phyloP scores from a whole-genome alignment of 176 grass and related monocot genomes.

The Oryza brachyantha region DNA sequence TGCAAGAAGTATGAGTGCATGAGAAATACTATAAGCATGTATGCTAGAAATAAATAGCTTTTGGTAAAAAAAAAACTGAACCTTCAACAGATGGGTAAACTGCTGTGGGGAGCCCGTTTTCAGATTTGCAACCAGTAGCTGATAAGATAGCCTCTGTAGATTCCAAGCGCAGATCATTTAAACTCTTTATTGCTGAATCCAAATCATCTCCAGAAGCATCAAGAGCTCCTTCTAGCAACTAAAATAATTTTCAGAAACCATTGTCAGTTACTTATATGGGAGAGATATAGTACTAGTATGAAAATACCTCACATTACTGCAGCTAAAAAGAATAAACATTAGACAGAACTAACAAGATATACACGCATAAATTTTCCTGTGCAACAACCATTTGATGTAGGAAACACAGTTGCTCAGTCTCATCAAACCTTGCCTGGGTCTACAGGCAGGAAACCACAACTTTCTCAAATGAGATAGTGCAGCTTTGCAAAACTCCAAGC shows the following conservation, averaged over 20 bases:
- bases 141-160: conserved; percentile 39
- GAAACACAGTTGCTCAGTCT: background rate
- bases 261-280: conserved; percentile 2
- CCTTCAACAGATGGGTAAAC: conserved; percentile 41
- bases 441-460: background rate
- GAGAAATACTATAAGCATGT: background rate
- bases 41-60: background rate
- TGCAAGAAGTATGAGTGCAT: background rate
- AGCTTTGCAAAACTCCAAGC: background rate
- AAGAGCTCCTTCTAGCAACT: conserved; percentile 79
- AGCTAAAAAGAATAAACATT: background rate
- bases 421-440: background rate
- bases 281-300: background rate
- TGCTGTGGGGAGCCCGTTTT: conserved; percentile 35
- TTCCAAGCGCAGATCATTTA: conserved; percentile 61
- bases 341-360: background rate
- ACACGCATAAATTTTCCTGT: background rate
- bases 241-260: conserved; percentile 35
- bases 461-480: background rate
- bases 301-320: background rate
- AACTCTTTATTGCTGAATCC: conserved; percentile 79
- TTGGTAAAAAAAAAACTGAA: conserved; percentile 16
- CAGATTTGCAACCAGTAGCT: conserved; percentile 32
- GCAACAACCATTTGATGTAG: background rate
- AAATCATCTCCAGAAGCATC: conserved; percentile 85